phyloP scores from a whole-genome alignment of 1,284 basidiomycete genomes.

The Tylopilus sp. region DNA sequence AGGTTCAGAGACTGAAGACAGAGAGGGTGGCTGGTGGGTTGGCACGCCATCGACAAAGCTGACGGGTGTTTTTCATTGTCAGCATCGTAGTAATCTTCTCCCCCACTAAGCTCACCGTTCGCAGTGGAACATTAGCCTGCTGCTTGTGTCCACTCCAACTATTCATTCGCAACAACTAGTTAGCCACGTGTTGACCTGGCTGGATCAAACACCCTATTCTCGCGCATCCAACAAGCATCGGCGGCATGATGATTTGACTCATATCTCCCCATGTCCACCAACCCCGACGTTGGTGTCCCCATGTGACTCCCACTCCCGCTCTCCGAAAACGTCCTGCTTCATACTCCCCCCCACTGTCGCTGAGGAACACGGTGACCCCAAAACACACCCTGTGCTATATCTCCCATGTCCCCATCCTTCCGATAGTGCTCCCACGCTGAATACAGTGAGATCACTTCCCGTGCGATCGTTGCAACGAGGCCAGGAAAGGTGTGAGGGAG shows the following conservation, averaged over 20 bases:
- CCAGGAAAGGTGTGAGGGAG: too few relatives aligned
- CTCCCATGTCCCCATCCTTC: slow-evolving; percentile 60
- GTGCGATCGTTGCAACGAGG: slow-evolving; percentile 86
- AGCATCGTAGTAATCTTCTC: background rate
- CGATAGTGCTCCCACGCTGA: slow-evolving; percentile 87
- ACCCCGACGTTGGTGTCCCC: slow-evolving; percentile 32
- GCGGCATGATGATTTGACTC: slow-evolving; percentile 61
- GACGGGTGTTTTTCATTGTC: background rate
- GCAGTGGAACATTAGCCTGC: slow-evolving; percentile 52
- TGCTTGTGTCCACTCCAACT: slow-evolving; percentile 74
- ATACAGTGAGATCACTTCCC: slow-evolving; percentile 93
- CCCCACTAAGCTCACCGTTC: background rate
- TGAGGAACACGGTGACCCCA: slow-evolving; percentile 31
- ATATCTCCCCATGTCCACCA: slow-evolving; percentile 22
- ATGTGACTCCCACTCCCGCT: slow-evolving; percentile 36
- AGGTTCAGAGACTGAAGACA: too few relatives aligned
- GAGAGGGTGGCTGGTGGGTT: too few relatives aligned
- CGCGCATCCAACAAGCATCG: slow-evolving; percentile 74
- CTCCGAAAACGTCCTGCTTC: slow-evolving; percentile 33
- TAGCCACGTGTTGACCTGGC: slow-evolving; percentile 62
- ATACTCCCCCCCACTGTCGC: slow-evolving; percentile 24
- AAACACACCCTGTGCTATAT: slow-evolving; percentile 32
- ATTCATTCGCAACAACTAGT: slow-evolving; percentile 69
- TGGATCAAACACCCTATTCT: slow-evolving; percentile 70
- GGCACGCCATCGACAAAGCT: too few relatives aligned